Evolutionary conservation across 108 stramenopile species (phyloP), one percentile per base, ranked within the genome.

Genomic region (Cyclotella choctawhatcheeana): DNA sequence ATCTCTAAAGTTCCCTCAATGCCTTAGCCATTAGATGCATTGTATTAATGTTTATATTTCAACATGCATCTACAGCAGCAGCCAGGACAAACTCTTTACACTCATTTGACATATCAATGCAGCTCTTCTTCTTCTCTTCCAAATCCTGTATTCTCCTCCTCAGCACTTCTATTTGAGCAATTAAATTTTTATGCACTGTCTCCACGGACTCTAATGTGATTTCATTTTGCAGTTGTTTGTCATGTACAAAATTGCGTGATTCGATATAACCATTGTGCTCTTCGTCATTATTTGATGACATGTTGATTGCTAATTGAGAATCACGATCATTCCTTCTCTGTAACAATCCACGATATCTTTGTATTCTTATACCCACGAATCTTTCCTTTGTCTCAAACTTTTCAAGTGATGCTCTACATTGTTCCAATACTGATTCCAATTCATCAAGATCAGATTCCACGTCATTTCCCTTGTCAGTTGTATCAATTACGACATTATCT

Each of bases 141-240:
- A 74, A 33, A 37, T 56, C 45, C 5, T 50, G 5, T 35, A 74
- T 66, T 22, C 47, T 58, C 44, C 73, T 62, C 37, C 73, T 65
- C 56, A 74, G 17, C 21, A 66, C 25, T 37, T 74, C 73, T 18
- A 66, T 64, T 45, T 74, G 29, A 12, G 64, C 64, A 25, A 74
- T 34, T 20, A 74, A 48, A 24, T 48, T 53, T 17, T 25, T 58
- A 29, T 58, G 64, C 20, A 66, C 40, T 12, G 33, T 26, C 18
- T 44, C 64, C 27, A 74, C 73, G 16, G 43, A 45, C 1, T 31
- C 44, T 43, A 74, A 37, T 44, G 25, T 34, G 56, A 8, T 44
- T 24, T 44, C 3, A 37, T 63, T 32, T 53, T 55, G 63, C n/a
- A 0, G n/a, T 44, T 55, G 54, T 55, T 52, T 22, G 0, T 32